Percentiles rank a stretch among this genome's conserved stretches.
Evolutionary conservation across 2,329 filamentous ascomycete genomes (phyloP).

Genomic region (Aspergillus piperis): DNA sequence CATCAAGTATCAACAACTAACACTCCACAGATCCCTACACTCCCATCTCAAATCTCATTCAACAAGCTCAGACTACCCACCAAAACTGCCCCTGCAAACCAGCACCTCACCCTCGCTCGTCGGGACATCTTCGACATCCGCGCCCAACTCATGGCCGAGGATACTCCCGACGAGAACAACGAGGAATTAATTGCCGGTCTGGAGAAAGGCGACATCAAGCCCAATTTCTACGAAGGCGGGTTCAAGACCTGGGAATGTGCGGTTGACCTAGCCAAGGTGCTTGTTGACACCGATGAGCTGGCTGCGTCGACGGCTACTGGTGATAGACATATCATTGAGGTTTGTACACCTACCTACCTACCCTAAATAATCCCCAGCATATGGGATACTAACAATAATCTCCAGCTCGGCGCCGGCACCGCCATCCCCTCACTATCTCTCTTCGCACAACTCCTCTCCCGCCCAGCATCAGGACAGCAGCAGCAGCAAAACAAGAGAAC

Average conservation of each 20-base stretch:
- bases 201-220: constrained; percentile 58
- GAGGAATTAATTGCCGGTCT: constrained; percentile 51
- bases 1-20: constrained; percentile 11
- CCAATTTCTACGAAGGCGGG: constrained; percentile 66
- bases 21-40: constrained; percentile 49
- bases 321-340: constrained; percentile 46
- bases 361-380: neutral
- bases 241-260: constrained; percentile 71
- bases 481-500: constrained; percentile 28
- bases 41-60: constrained; percentile 63
- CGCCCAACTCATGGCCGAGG: constrained; percentile 64
- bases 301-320: constrained; percentile 14
- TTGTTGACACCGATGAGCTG: constrained; percentile 21
- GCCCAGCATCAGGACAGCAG: neutral
- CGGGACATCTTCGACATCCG: constrained; percentile 65
- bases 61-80: constrained; percentile 54
- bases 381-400: neutral
- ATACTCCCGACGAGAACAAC: constrained; percentile 44
- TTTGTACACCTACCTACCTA: constrained; percentile 18
- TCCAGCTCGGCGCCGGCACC: constrained; percentile 63
- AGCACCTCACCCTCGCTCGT: constrained; percentile 48
- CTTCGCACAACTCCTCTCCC: constrained; percentile 52
- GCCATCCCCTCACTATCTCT: constrained; percentile 60
- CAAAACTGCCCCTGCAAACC: constrained; percentile 24
- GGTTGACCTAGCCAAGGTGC: constrained; percentile 56